Percentiles rank a stretch among this genome's conserved stretches.
These are phyloP conservation scores for Apostasia shenzhenica DNA, from an alignment of 106 monocot species.

Conservation along the genomic window DNA sequence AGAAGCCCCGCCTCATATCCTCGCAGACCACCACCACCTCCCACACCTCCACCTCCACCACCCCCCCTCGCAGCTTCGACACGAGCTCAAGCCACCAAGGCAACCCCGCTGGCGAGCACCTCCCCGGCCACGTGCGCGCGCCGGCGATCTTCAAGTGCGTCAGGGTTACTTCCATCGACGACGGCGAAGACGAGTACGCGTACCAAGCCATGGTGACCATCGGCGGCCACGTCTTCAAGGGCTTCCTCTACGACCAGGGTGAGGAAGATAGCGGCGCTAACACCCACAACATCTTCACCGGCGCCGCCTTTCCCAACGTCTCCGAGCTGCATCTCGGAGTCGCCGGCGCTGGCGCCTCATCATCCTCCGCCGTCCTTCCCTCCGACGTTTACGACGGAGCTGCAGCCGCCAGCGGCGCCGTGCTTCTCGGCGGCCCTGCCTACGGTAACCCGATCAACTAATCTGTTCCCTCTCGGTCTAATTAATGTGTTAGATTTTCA, in stretches of 20 bases:
- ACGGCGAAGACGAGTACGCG: constrained; percentile 75
- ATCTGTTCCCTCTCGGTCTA: not conserved
- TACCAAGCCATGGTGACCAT: constrained; percentile 72
- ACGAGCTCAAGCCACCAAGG: constrained; percentile 55
- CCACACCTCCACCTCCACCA: constrained; percentile 61
- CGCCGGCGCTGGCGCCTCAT: constrained; percentile 12
- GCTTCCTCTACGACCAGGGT: constrained; percentile 79
- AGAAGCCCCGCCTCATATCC: constrained; percentile 46
- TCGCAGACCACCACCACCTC: constrained; percentile 36
- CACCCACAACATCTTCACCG: constrained; percentile 10
- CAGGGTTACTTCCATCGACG: constrained; percentile 74
- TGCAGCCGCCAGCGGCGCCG: constrained; percentile 5
- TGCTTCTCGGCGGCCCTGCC: constrained; percentile 30
- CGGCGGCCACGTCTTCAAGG: constrained; percentile 76
- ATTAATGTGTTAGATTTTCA: too few species aligned
- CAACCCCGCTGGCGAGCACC: constrained; percentile 11
- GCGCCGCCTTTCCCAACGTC: constrained; percentile 30
- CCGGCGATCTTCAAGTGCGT: constrained; percentile 84
- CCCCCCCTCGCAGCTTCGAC: constrained; percentile 42
- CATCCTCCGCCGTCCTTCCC: constrained; percentile 22
- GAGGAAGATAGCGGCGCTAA: constrained; percentile 26
- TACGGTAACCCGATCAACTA: constrained; percentile 53
- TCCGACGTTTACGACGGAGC: constrained; percentile 32
- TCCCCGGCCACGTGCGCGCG: constrained; percentile 56
- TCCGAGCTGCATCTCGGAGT: constrained; percentile 61